phyloP scores from a whole-genome alignment of 352 stramenopile genomes.

The Peronosclerospora sorghi region DNA sequence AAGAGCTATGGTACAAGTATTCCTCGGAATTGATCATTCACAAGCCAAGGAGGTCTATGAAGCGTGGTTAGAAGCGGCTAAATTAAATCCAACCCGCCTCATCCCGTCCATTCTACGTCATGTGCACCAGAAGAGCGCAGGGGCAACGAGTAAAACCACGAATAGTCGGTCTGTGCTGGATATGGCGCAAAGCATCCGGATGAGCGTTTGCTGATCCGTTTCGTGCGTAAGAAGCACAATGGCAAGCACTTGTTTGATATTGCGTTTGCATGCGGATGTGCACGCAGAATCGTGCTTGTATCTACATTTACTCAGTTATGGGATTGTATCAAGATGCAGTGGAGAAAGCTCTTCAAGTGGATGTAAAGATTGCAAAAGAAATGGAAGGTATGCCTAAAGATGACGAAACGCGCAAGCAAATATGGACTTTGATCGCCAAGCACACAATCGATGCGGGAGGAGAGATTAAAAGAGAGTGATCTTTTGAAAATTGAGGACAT shows the following conservation, averaged over 20 bases:
- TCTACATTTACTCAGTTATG: conserved; percentile 92
- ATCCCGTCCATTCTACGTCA: conserved; percentile 89
- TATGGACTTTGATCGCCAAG: conserved; percentile 90
- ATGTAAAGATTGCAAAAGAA: conserved; percentile 90
- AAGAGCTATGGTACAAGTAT: conserved; percentile 92
- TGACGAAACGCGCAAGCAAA: conserved; percentile 83
- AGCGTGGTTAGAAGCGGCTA: conserved; percentile 84
- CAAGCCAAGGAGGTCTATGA: conserved; percentile 86
- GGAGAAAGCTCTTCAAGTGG: conserved; percentile 82
- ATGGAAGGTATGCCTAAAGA: conserved; percentile 87
- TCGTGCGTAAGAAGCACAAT: conserved; percentile 83
- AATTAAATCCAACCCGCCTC: conserved; percentile 83
- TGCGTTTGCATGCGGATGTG: conserved; percentile 88
- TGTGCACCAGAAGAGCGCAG: conserved; percentile 60
- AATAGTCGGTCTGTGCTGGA: conserved; percentile 72
- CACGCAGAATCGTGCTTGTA: conserved; percentile 86
- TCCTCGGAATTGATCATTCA: conserved; percentile 87
- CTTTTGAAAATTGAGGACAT: conserved; percentile 92
- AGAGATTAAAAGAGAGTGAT: conserved; percentile 75
- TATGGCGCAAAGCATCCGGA: conserved; percentile 84
- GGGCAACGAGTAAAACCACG: conserved; percentile 13
- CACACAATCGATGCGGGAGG: conserved; percentile 85
- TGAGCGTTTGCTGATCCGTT: conserved; percentile 83
- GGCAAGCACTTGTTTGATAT: conserved; percentile 86
- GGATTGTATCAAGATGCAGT: conserved; percentile 88